Evolutionary conservation across 257 asterid species (phyloP).

Genomic region (Rehmannia glutinosa): DNA sequence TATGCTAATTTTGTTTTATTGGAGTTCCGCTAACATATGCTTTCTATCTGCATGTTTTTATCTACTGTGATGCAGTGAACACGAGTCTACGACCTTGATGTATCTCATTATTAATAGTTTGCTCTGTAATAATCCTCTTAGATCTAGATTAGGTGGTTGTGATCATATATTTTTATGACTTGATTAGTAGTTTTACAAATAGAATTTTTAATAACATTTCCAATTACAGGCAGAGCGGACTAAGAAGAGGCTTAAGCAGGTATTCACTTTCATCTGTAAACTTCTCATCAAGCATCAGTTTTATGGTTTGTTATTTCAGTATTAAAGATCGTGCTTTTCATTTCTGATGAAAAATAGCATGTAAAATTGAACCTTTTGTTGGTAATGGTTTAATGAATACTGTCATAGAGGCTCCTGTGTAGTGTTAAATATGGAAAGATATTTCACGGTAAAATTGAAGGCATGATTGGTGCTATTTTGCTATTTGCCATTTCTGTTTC

Average conservation of each 20-base stretch:
- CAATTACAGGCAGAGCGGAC: constrained; percentile 64
- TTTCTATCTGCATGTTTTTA: constrained; percentile 3
- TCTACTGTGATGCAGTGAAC: constrained; percentile 6
- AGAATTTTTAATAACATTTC: constrained; percentile 14
- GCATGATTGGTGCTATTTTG: not conserved
- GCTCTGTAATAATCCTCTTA: not conserved
- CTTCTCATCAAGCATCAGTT: not conserved
- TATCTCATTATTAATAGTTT: not conserved
- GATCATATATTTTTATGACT: not conserved
- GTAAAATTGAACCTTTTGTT: not conserved
- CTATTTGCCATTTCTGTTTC: not conserved
- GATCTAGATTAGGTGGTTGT: not conserved
- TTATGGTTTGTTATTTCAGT: not conserved
- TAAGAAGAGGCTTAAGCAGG: constrained; percentile 70
- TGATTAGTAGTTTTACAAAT: constrained; percentile 17
- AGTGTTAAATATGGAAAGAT: not conserved
- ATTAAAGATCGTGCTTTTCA: not conserved
- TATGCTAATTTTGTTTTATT: not conserved
- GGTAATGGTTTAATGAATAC: not conserved
- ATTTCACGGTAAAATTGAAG: not conserved
- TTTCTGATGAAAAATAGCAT: not conserved
- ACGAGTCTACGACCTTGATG: not conserved
- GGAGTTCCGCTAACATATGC: not conserved
- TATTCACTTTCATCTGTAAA: constrained; percentile 21
- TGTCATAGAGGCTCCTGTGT: not conserved